Percentiles rank a stretch among this genome's conserved stretches.
phyloP scores from a whole-genome alignment of 78 protist genomes.

The Trichosphaerium sp. region DNA sequence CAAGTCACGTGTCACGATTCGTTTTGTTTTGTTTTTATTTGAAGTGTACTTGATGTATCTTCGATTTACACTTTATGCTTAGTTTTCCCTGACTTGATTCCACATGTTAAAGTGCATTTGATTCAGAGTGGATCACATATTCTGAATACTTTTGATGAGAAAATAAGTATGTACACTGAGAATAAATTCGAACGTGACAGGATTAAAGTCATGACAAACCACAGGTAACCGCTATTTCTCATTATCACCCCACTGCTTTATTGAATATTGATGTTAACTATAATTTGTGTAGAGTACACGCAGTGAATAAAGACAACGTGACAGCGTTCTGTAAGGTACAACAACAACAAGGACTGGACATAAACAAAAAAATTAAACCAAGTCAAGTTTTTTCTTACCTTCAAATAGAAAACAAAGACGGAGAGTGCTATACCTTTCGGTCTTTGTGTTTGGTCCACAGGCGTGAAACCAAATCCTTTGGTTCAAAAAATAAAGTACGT shows the following conservation, averaged over 20 bases:
- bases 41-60: neutral
- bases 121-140: slow-evolving; percentile 47
- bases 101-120: slow-evolving; percentile 15
- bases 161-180: slow-evolving; percentile 40
- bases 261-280: no score
- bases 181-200: slow-evolving; percentile 16
- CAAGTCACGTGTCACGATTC: neutral
- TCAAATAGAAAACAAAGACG: neutral
- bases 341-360: no score
- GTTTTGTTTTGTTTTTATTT: neutral
- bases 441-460: slow-evolving; percentile 57
- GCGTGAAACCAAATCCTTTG: slow-evolving; percentile 33
- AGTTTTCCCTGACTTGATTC: slow-evolving; percentile 19
- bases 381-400: no score
- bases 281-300: no score
- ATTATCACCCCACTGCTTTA: no score
- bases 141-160: slow-evolving; percentile 42
- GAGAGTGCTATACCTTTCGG: slow-evolving; percentile 40
- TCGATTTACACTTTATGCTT: neutral
- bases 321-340: no score
- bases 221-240: no score
- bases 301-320: no score
- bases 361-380: no score
- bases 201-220: slow-evolving; percentile 8
- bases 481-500: neutral